phyloP scores from a whole-genome alignment of 1,284 basidiomycete genomes.

The Pterula multifida region DNA sequence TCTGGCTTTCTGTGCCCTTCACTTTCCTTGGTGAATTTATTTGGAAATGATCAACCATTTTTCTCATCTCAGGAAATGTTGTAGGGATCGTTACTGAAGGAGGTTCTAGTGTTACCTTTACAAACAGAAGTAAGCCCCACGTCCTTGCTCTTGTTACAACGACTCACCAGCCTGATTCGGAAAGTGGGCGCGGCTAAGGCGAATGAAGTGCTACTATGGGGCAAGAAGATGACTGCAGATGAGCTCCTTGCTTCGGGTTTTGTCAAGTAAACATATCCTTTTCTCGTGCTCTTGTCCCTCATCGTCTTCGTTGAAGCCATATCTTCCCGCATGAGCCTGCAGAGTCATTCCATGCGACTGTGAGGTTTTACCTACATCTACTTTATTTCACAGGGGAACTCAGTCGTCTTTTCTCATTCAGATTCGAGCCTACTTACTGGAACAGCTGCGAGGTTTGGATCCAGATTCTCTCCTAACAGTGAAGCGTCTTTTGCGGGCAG shows the following conservation, averaged over 20 bases:
- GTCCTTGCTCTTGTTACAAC: neutral
- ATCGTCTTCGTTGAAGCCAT: constrained; percentile 26
- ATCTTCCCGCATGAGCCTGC: constrained; percentile 43
- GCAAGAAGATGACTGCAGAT: constrained; percentile 49
- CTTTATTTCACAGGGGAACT: neutral
- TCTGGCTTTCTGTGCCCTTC: constrained; percentile 55
- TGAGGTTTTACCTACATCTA: neutral
- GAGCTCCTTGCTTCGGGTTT: constrained; percentile 52
- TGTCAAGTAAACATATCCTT: constrained; percentile 36
- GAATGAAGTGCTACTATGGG: constrained; percentile 57
- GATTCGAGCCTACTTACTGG: constrained; percentile 33
- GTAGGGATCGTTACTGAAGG: constrained; percentile 52
- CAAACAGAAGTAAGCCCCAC: constrained; percentile 40
- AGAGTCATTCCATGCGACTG: constrained; percentile 34
- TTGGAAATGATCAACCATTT: too few relatives aligned
- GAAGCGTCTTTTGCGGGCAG: constrained; percentile 42
- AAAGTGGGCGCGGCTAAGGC: constrained; percentile 57
- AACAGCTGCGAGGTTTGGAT: constrained; percentile 45
- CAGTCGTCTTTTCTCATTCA: constrained; percentile 12
- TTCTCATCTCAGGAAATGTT: too few relatives aligned
- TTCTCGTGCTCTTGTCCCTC: constrained; percentile 1
- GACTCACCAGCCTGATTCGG: neutral
- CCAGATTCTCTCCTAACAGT: constrained; percentile 37
- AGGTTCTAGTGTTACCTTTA: constrained; percentile 56
- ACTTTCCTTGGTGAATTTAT: constrained; percentile 51